Conservation (phyloP, 352 stramenopile species). For the Pythium phragmiticola region DNA sequence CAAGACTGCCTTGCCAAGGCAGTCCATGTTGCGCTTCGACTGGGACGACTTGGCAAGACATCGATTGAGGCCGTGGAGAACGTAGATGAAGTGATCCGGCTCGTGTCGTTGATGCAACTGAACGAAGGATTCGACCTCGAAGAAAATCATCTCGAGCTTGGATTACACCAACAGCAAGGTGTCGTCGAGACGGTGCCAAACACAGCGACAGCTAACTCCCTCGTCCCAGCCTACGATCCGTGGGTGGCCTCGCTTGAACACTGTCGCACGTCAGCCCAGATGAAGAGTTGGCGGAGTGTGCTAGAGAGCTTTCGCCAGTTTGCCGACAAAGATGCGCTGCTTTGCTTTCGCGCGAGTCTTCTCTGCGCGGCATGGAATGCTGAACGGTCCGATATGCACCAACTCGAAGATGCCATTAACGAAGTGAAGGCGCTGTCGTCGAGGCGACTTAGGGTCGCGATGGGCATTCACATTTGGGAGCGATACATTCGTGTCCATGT, state of each 20-base stretch:
- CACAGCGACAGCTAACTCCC: background rate
- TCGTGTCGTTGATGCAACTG: conserved; percentile 74
- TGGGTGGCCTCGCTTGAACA: conserved; percentile 70
- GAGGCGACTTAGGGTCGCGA: conserved; percentile 46
- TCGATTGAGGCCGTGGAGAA: conserved; percentile 76
- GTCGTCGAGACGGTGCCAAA: background rate
- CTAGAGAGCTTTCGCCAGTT: conserved; percentile 64
- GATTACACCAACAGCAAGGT: background rate
- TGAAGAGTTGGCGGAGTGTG: conserved; percentile 66
- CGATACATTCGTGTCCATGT: conserved; percentile 80
- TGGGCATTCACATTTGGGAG: conserved; percentile 79
- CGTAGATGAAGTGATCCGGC: conserved; percentile 74
- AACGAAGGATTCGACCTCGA: conserved; percentile 64
- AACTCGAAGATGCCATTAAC: conserved; percentile 68
- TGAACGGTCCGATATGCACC: conserved; percentile 81
- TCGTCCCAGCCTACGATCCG: conserved; percentile 33
- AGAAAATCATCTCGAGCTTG: conserved; percentile 24
- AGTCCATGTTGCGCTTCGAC: conserved; percentile 67
- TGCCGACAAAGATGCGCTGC: conserved; percentile 49
- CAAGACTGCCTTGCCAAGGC: conserved; percentile 72
- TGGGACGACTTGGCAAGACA: conserved; percentile 58
- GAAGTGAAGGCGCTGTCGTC: conserved; percentile 54
- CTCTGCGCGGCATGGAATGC: conserved; percentile 80
- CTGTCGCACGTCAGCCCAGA: conserved; percentile 55
- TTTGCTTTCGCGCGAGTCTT: conserved; percentile 62